These are phyloP conservation scores for Floccularia luteovirens DNA, from an alignment of 768 basidiomycete genomes.

Conservation along the genomic window DNA sequence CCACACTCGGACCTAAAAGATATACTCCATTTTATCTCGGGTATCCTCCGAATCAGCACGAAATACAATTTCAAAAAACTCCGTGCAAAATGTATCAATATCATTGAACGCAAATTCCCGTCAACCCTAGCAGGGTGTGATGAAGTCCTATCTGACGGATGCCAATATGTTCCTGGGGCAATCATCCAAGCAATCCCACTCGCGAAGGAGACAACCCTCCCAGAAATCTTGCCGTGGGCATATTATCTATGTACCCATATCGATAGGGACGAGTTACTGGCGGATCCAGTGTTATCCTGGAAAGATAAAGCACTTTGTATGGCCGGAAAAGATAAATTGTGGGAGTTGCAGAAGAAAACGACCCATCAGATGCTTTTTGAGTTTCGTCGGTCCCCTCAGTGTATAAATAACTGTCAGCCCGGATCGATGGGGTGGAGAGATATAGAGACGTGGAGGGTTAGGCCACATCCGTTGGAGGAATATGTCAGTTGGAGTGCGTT, in stretches of 20 bases:
- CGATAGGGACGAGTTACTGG: conserved; percentile 21
- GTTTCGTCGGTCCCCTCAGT: conserved; percentile 21
- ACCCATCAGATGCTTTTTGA: conserved; percentile 29
- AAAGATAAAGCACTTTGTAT: conserved; percentile 32
- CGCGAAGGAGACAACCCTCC: conserved; percentile 29
- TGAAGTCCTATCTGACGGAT: conserved; percentile 24
- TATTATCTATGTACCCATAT: conserved; percentile 38
- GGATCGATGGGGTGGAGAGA: conserved; percentile 20
- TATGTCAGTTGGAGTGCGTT: conserved; percentile 24
- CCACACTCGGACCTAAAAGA: conserved; percentile 21
- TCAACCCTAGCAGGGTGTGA: conserved; percentile 31
- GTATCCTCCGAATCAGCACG: conserved; percentile 33
- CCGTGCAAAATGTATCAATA: conserved; percentile 1
- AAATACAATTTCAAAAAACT: conserved; percentile 23
- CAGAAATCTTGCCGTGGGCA: conserved; percentile 35
- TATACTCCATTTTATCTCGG: conserved; percentile 31
- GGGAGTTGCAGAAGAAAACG: conserved; percentile 27
- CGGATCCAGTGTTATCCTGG: conserved; percentile 28
- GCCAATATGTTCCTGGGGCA: conserved; percentile 25
- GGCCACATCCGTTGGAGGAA: conserved; percentile 29
- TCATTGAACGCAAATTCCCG: conserved; percentile 25
- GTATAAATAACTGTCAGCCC: conserved; percentile 17
- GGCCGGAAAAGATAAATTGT: conserved; percentile 29
- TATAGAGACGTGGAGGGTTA: conserved; percentile 22
- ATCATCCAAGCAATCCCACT: conserved; percentile 33